These are phyloP conservation scores for Trichoderma afroharzianum DNA, from an alignment of 2,329 filamentous ascomycete genomes.

Conservation along the genomic window DNA sequence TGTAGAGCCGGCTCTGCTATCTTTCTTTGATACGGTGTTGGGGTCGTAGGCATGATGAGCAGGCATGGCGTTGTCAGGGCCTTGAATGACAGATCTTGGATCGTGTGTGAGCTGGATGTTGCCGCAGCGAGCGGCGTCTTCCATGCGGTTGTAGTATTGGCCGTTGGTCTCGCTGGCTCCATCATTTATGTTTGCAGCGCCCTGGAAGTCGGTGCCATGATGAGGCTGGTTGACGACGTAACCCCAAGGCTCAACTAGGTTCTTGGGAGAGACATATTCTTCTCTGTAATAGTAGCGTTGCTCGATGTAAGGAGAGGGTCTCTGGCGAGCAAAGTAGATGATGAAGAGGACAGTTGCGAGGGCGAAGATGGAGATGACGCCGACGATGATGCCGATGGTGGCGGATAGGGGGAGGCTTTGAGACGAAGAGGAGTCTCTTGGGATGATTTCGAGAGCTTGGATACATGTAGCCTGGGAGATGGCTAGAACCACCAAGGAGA, in stretches of 20 bases:
- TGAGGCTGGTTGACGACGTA: constrained; percentile 27
- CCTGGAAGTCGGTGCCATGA: background rate
- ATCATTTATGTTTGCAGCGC: constrained; percentile 16
- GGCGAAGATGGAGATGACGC: constrained; percentile 41
- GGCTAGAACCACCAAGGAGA: constrained; percentile 22
- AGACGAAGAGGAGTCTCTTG: constrained; percentile 24
- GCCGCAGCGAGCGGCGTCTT: constrained; percentile 26
- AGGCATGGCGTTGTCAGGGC: constrained; percentile 36
- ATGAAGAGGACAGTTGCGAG: constrained; percentile 42
- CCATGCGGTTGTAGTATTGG: constrained; percentile 40
- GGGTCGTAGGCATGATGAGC: constrained; percentile 46
- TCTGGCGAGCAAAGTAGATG: constrained; percentile 46
- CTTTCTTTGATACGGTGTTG: background rate
- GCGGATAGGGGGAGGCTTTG: constrained; percentile 43
- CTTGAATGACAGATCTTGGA: constrained; percentile 23
- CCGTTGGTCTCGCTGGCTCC: constrained; percentile 30
- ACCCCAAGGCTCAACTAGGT: constrained; percentile 23
- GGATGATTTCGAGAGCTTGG: constrained; percentile 18
- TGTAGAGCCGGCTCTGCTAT: background rate
- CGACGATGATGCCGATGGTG: constrained; percentile 53
- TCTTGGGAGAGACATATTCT: constrained; percentile 21
- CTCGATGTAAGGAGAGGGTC: constrained; percentile 27
- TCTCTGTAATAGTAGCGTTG: constrained; percentile 17
- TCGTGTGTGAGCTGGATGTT: constrained; percentile 29
- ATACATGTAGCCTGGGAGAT: constrained; percentile 19